Evolutionary conservation across 2,329 filamentous ascomycete species (phyloP).

Genomic region (Aureobasidium sp.): DNA sequence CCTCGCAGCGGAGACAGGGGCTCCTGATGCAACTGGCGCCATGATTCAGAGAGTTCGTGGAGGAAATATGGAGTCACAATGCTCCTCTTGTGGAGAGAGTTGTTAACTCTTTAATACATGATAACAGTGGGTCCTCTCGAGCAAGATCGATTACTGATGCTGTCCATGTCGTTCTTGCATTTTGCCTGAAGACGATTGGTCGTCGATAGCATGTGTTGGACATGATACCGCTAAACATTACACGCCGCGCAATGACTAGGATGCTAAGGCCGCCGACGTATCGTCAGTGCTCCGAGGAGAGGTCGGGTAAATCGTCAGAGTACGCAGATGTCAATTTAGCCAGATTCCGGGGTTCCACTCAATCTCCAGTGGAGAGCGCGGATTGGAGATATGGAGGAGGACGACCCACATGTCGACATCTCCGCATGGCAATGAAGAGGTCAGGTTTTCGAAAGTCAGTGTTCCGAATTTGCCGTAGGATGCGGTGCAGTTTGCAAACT

Average conservation of each 20-base stretch:
- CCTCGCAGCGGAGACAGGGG: constrained; percentile 16
- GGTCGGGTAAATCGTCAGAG: background rate
- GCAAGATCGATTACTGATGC: background rate
- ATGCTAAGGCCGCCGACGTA: background rate
- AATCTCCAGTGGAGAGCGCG: background rate
- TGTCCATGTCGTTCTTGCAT: background rate
- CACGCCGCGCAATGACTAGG: background rate
- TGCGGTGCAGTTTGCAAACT: background rate
- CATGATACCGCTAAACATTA: background rate
- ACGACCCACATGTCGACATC: background rate
- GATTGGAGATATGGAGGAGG: background rate
- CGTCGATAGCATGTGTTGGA: background rate
- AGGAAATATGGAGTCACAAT: background rate
- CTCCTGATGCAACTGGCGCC: background rate
- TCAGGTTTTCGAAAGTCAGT: background rate
- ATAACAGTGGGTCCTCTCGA: background rate
- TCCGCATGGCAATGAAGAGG: background rate
- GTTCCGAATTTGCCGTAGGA: background rate
- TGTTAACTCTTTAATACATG: background rate
- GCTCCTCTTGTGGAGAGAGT: background rate
- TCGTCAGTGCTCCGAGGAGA: background rate
- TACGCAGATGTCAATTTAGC: background rate
- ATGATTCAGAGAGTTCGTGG: background rate
- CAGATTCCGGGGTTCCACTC: background rate
- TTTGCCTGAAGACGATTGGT: background rate